Evolutionary conservation across 2,329 filamentous ascomycete species (phyloP), one percentile per base, ranked within the genome.

Genomic region (Sordariomycetes sp.): DNA sequence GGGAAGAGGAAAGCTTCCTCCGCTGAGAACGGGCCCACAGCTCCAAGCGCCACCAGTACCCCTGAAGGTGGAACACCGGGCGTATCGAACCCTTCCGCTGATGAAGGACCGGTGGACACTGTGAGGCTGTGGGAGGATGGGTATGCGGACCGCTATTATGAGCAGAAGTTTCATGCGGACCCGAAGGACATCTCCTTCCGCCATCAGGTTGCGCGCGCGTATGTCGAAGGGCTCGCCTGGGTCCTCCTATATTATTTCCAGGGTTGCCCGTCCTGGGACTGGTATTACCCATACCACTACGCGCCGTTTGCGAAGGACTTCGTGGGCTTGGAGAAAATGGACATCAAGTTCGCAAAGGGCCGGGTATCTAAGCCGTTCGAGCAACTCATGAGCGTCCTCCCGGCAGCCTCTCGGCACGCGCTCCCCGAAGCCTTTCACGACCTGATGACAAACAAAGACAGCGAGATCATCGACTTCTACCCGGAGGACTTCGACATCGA

Each of bases 281-380:
- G 94, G 94, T 99, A 94, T 70, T 99, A 97, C 68, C 94, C 94
- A 0, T 96, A 97, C 68, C 94, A 99, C 69, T 99, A 99, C 69
- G 95, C 94, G 1, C 94, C 95, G 3, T 99, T 99, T 69, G 94
- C 94, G 2, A 89, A 91, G 57, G 94, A 99, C 71, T 99, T 99
- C 70, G 86, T 88, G 60, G 86, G 92, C 59, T 79, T 99, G 53
- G 82, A 79, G 57, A 85, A 90, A 64, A 85, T 96, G 78, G 79
- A 88, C 35, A 83, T 96, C 63, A 76, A 80, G 20, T 99, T 99
- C 64, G 81, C 90, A 60, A 90, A 92, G 70, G 93, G 93, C 12
- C 83, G 79, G 54, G 89, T 90, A 3, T 97, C 96, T 65, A 88
- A 80, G 64, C 95, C 94, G 0, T 99, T 96, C 68, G 94, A 99